phyloP scores from a whole-genome alignment of 2,329 filamentous ascomycete species.

The Sclerotiophoma versabilis region DNA sequence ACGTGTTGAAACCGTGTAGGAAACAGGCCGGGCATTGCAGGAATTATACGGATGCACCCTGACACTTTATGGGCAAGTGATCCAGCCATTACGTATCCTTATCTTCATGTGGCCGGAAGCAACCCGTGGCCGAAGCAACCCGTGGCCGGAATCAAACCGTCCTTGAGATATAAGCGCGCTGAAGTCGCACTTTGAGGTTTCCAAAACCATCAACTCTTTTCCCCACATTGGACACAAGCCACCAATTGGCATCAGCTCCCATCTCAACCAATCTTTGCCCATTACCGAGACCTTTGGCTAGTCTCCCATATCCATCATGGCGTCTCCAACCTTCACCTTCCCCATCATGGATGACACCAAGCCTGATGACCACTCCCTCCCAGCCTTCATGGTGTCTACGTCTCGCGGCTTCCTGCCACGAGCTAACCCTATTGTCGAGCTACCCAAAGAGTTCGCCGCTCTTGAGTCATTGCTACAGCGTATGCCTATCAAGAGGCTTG shows the following conservation, averaged over 20 bases:
- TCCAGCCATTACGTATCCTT: conserved; percentile 49
- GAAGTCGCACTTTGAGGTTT: conserved; percentile 20
- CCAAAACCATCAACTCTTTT: conserved; percentile 6
- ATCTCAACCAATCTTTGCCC: not conserved
- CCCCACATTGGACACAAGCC: conserved; percentile 9
- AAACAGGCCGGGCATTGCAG: conserved; percentile 26
- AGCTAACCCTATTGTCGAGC: conserved; percentile 54
- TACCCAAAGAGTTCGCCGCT: conserved; percentile 76
- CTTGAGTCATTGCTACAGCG: conserved; percentile 75
- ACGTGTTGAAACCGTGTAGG: not conserved
- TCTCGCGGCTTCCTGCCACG: conserved; percentile 77
- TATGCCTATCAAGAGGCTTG: conserved; percentile 79
- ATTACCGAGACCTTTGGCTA: not conserved
- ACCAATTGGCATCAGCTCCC: not conserved
- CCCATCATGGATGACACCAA: conserved; percentile 68
- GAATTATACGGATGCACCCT: conserved; percentile 12
- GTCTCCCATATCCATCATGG: conserved; percentile 50
- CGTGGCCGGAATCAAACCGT: conserved; percentile 47
- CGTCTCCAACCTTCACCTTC: conserved; percentile 55
- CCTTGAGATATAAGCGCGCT: conserved; percentile 46
- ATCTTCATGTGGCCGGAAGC: conserved; percentile 45
- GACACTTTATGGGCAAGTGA: conserved; percentile 29
- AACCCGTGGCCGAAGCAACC: conserved; percentile 42
- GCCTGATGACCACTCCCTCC: conserved; percentile 68
- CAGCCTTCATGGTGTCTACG: conserved; percentile 81